These are phyloP conservation scores for Pulveroboletus ravenelii DNA, from an alignment of 768 basidiomycete genomes.

Conservation along the genomic window DNA sequence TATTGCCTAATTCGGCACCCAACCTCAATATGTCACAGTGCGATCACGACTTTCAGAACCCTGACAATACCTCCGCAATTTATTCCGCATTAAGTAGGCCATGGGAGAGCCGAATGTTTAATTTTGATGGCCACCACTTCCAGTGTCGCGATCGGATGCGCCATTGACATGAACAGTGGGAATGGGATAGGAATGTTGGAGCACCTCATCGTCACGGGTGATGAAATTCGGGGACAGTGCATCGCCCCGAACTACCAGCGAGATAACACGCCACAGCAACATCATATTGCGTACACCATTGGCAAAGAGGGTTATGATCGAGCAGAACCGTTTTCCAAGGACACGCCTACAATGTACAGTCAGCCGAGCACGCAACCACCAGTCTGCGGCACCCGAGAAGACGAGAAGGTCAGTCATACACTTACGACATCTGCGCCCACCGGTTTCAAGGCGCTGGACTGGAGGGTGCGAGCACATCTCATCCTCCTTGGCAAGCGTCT, in stretches of 20 bases:
- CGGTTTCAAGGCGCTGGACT: background rate
- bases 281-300: background rate
- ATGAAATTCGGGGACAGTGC: background rate
- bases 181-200: constrained; percentile 1
- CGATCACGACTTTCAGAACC: constrained; percentile 13
- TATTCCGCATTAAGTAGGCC: constrained; percentile 12
- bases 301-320: no score
- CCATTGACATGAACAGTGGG: constrained; percentile 4
- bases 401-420: background rate
- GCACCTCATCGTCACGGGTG: background rate
- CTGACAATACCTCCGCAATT: constrained; percentile 12
- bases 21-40: constrained; percentile 5
- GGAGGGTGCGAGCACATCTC: background rate
- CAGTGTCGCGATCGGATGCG: background rate
- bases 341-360: no score
- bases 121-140: constrained; percentile 8
- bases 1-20: no score
- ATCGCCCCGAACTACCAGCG: no score
- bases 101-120: constrained; percentile 9
- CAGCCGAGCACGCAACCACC: background rate
- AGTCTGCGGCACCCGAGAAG: background rate
- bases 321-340: no score
- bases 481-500: background rate
- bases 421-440: background rate
- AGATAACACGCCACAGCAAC: no score